Conservation (phyloP, 441 rosid species). For the Gossypium gossypioides region DNA sequence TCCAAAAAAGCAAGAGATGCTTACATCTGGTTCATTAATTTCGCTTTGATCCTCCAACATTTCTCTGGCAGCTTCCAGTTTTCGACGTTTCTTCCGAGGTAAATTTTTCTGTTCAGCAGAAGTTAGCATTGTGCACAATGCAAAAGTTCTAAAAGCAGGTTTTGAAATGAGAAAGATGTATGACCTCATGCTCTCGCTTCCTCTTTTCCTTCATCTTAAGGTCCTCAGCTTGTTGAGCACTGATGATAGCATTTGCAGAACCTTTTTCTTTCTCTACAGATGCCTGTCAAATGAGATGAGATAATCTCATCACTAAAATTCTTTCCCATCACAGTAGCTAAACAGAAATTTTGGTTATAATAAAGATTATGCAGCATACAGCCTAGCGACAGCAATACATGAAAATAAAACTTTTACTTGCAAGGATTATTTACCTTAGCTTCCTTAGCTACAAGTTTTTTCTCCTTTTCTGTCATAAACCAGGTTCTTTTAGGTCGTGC, state of each 20-base stretch:
- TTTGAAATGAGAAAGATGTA: conserved; percentile 6
- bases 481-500: conserved; percentile 91
- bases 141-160: neutral
- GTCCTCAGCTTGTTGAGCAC: conserved; percentile 85
- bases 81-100: conserved; percentile 82
- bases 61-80: conserved; percentile 91
- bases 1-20: conserved; percentile 12
- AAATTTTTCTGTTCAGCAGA: conserved; percentile 63
- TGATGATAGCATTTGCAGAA: conserved; percentile 46
- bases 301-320: neutral
- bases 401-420: neutral
- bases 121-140: conserved; percentile 8
- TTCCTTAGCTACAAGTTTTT: conserved; percentile 58
- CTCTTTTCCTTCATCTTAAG: conserved; percentile 87
- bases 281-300: conserved; percentile 31
- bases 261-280: conserved; percentile 40
- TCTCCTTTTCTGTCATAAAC: conserved; percentile 87
- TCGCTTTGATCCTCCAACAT: conserved; percentile 72
- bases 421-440: conserved; percentile 43
- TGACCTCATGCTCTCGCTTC: conserved; percentile 78
- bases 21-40: conserved; percentile 30
- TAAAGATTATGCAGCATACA: neutral
- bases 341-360: neutral
- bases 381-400: neutral
- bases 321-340: neutral